These are phyloP conservation scores for Daedaleopsis sinensis DNA, from an alignment of 768 basidiomycete species.

Conservation along the genomic window DNA sequence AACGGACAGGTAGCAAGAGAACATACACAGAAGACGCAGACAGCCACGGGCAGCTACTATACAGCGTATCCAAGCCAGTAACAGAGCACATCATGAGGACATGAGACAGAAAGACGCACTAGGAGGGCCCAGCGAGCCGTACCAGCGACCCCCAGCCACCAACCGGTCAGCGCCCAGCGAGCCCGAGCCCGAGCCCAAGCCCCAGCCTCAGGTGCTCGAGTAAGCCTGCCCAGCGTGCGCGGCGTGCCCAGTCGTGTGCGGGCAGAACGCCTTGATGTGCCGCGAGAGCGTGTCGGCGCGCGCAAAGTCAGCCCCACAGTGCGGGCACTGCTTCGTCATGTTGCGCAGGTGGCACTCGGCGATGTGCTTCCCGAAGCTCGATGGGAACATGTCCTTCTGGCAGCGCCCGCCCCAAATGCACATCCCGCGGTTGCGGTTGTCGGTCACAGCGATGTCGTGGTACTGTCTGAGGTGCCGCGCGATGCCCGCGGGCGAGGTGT, in stretches of 20 bases:
- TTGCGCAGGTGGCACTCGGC: constrained; percentile 23
- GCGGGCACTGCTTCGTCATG: constrained; percentile 16
- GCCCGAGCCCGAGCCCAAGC: background rate
- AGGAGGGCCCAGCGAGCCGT: background rate
- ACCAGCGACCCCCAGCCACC: background rate
- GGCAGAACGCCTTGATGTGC: constrained; percentile 26
- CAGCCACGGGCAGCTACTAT: too few species aligned
- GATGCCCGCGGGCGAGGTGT: constrained; percentile 19
- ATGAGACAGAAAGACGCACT: background rate
- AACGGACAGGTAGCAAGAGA: background rate
- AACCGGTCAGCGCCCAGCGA: background rate
- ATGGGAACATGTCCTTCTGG: constrained; percentile 23
- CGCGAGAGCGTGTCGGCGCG: constrained; percentile 24
- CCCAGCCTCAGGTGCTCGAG: background rate
- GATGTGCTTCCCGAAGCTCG: constrained; percentile 25
- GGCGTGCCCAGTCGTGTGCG: background rate
- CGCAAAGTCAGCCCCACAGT: constrained; percentile 22
- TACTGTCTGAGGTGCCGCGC: constrained; percentile 21
- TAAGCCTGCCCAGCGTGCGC: background rate
- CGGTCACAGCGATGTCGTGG: constrained; percentile 17
- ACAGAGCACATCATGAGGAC: background rate
- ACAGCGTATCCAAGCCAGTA: background rate
- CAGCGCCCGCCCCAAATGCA: constrained; percentile 16
- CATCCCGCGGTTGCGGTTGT: constrained; percentile 14
- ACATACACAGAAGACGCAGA: background rate